Evolutionary conservation across 2,329 filamentous ascomycete genomes (phyloP), one percentile per base, ranked within the genome.

Genomic region (Aspergillus sp.): DNA sequence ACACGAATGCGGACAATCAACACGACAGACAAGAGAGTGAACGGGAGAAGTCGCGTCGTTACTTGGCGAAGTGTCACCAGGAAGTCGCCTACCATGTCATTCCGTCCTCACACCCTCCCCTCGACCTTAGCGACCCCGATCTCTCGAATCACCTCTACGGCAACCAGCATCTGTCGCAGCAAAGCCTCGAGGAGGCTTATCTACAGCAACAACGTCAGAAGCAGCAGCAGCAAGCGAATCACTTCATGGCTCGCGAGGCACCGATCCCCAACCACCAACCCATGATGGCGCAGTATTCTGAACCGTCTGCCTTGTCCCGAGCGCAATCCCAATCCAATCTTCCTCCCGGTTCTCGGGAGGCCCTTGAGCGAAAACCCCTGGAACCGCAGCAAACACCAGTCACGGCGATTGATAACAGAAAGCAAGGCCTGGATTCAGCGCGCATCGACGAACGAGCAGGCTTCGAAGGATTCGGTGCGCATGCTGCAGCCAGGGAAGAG

Each of bases 11-110:
- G 54, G 68, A 74, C 25, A 63, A 72, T 64, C 61, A 75, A 55
- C 66, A 70, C 55, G 81, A 83, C 45, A 72, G 81, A 49, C 78
- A 82, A 54, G 83, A 86, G 51, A 74, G 76, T 44, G 78, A 84
- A 58, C 77, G 83, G 48, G 84, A 87, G 56, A 85, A 85, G 65
- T 86, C 83, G 45, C 80, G 81, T 52, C 73, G 80, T 32, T 87
- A 85, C 61, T 76, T 88, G 29, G 81, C 80, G 51, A 86, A 85
- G 70, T 87, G 84, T 64, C 80, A 86, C 46, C 82, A 87, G 60
- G 85, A 88, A 67, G 82, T 88, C 47, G 83, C 84, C 3, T 88
- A 88, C 62, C 81, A 88, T 55, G 77, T 88, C 31, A 83, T 85
- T 45, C 85, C 85, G n/a, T 80, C 83, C 19, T 77, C 81, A 32